phyloP scores from a whole-genome alignment of 2,329 filamentous ascomycete species.

The Geosmithia morbida region DNA sequence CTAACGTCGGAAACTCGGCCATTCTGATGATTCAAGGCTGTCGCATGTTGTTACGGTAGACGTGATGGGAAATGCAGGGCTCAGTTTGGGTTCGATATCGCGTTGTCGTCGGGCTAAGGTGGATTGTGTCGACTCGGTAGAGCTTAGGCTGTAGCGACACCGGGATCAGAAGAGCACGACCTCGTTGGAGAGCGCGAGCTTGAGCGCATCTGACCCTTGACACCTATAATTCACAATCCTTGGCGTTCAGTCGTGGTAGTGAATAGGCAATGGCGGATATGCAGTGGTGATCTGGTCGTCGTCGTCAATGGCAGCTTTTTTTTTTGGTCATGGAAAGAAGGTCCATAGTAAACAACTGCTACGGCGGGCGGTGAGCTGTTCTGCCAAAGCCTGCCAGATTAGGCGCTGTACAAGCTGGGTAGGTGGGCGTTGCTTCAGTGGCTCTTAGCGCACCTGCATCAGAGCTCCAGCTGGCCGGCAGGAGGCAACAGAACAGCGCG shows the following conservation, averaged over 20 bases:
- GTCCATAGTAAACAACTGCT: constrained; percentile 3
- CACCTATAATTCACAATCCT: neutral
- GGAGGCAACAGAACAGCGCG: neutral
- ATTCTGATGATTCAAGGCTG: constrained; percentile 36
- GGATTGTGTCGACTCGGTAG: neutral
- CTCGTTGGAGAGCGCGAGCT: neutral
- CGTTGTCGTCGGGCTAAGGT: neutral
- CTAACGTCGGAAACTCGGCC: constrained; percentile 60
- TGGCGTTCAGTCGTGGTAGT: neutral
- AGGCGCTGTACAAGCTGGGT: neutral
- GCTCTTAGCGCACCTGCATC: neutral
- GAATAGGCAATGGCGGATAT: neutral
- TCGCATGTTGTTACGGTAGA: constrained; percentile 25
- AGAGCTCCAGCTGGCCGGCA: neutral
- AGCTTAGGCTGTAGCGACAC: neutral
- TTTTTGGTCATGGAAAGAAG: neutral
- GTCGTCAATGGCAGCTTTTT: constrained; percentile 1
- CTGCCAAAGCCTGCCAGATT: neutral
- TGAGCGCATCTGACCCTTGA: neutral
- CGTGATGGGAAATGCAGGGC: neutral
- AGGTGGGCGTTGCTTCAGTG: neutral
- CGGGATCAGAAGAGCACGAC: neutral
- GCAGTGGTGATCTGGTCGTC: neutral
- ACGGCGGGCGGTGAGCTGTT: constrained; percentile 2
- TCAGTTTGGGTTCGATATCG: neutral